Evolutionary conservation across 129 eudicot species (phyloP), one percentile per base, ranked within the genome.

Genomic region (Chrysanthemum makinoi): DNA sequence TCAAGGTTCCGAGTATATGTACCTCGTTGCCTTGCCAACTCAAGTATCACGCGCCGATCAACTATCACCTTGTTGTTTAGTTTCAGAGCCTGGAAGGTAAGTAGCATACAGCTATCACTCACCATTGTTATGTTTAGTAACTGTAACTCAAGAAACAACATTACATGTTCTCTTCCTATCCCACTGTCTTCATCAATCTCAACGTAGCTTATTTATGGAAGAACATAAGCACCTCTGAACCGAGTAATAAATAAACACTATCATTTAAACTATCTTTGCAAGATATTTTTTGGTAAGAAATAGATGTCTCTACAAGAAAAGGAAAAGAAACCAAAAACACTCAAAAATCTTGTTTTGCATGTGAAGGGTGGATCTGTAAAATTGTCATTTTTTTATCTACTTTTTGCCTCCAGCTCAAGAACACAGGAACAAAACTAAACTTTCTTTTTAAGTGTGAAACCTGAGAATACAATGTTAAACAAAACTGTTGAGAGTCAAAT

Each of bases 1-100:
- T 89, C 82, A 75, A 77, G 75, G 39, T 58, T 14, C 9, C 91
- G 87, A 54, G 89, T 85, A 78, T 72, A 81, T 20, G 79, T 68
- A 55, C 96, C 96, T 62, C 91, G 84, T 54, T 90, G 87, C 72
- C 62, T 76, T 8, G 95, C 83, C 5, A 87, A 54, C 52, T 83
- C 87, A 60, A 90, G 91, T 57, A 59, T 79, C 65, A 87, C 83
- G 8, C 26, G 52, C 78, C 97, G 91, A 28, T 79, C 85, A 33
- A 79, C 65, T 51, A 90, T 56, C 19, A 83, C 84, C 60, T 81
- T 33, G 28, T 81, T 86, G 74, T 87, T 79, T 72, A 90, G 72
- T 67, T 83, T 69, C 0, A 90, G 75, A 55, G 97, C 97, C 97
- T 90, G 82, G 28, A 80, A 72, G 4, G 35, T 30, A 30, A 30